These are phyloP conservation scores for Metarhizium album DNA, from an alignment of 2,329 filamentous ascomycete genomes.

Conservation along the genomic window DNA sequence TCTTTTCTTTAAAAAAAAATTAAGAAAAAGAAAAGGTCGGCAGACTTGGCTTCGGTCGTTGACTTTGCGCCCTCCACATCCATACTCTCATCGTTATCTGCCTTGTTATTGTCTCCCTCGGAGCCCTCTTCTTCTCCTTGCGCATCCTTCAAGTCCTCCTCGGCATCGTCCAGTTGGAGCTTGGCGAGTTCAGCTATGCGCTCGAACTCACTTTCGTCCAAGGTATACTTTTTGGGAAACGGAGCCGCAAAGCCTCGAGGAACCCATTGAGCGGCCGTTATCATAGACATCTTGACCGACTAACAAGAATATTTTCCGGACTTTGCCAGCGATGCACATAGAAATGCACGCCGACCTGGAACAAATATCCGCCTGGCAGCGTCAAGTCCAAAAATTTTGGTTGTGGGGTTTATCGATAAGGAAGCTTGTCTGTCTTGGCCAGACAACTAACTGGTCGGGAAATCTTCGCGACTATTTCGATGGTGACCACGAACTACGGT, in stretches of 20 bases:
- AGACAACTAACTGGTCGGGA: conserved; percentile 9
- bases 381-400: conserved; percentile 20
- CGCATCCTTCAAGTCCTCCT: conserved; percentile 72
- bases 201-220: conserved; percentile 65
- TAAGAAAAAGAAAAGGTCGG: neutral
- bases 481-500: conserved; percentile 1
- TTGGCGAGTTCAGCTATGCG: conserved; percentile 66
- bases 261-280: conserved; percentile 66
- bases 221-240: conserved; percentile 63
- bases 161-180: conserved; percentile 81
- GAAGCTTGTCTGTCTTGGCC: neutral
- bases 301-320: neutral
- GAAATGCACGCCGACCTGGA: neutral
- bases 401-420: conserved; percentile 32
- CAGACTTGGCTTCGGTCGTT: conserved; percentile 5
- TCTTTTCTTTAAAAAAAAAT: too few species aligned
- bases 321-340: neutral
- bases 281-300: conserved; percentile 52
- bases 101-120: conserved; percentile 15
- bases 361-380: neutral
- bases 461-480: conserved; percentile 14
- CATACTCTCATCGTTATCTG: conserved; percentile 24
- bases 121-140: conserved; percentile 30
- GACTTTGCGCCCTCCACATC: conserved; percentile 13
- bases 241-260: conserved; percentile 66